Percentiles rank a stretch among this genome's conserved stretches.
phyloP scores from a whole-genome alignment of 2,329 filamentous ascomycete species.

The Ciborinia camelliae region DNA sequence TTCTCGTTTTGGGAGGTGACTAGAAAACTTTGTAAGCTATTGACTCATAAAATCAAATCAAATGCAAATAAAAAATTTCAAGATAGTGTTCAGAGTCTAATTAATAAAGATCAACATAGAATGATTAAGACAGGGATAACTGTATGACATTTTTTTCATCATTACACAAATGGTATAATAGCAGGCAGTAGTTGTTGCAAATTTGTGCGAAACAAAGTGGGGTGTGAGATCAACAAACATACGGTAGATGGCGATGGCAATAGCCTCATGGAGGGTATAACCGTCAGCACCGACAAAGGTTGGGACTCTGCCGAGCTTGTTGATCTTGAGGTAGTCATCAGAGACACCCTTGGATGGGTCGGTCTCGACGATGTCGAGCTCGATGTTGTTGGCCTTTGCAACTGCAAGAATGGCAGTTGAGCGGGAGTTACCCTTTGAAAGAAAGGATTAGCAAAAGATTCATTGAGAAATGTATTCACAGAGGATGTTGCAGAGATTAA shows the following conservation, averaged over 20 bases:
- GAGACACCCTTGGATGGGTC: slow-evolving; percentile 61
- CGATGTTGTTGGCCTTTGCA: slow-evolving; percentile 95
- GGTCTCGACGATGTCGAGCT: slow-evolving; percentile 78
- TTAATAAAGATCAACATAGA: slow-evolving; percentile 71
- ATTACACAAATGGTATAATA: slow-evolving; percentile 28
- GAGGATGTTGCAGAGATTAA: not conserved
- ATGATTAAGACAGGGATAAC: slow-evolving; percentile 99
- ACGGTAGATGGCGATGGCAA: slow-evolving; percentile 98
- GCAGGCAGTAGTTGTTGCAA: slow-evolving; percentile 19
- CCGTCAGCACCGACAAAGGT: slow-evolving; percentile 91
- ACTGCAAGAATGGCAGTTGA: slow-evolving; percentile 84
- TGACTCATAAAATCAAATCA: slow-evolving; percentile 21
- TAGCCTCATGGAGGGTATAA: slow-evolving; percentile 81
- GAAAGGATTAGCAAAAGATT: slow-evolving; percentile 22
- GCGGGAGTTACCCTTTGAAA: slow-evolving; percentile 76
- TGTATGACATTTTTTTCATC: slow-evolving; percentile 62
- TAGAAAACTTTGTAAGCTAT: slow-evolving; percentile 42
- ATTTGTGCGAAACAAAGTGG: slow-evolving; percentile 6
- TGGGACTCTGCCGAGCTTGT: slow-evolving; percentile 86
- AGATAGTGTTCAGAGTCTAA: slow-evolving; percentile 72
- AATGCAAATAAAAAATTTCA: slow-evolving; percentile 19
- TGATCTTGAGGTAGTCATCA: slow-evolving; percentile 78
- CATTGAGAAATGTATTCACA: not conserved
- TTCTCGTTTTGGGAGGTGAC: slow-evolving; percentile 99
- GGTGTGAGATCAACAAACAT: slow-evolving; percentile 48